Conservation (phyloP, 768 basidiomycete genomes). For the Termitomyces heimii region DNA sequence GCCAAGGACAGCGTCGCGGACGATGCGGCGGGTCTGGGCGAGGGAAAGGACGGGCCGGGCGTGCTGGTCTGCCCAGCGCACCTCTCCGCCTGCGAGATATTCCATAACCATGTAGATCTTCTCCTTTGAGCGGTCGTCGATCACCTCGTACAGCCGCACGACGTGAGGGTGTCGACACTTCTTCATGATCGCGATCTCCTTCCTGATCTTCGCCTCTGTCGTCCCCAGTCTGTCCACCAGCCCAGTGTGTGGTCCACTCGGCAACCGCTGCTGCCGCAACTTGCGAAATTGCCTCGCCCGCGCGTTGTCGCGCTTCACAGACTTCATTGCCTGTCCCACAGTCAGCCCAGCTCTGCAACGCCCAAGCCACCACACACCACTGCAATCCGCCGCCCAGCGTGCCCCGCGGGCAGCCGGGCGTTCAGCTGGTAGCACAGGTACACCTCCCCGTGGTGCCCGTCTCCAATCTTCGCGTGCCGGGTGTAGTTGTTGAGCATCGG, state of each 20-base stretch:
- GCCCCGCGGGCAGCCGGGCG: conserved; percentile 34
- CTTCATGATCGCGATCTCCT: conserved; percentile 99
- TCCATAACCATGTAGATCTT: conserved; percentile 98
- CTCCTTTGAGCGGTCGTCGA: conserved; percentile 84
- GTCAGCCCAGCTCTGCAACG: neutral
- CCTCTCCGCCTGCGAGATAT: conserved; percentile 91
- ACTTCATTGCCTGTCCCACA: conserved; percentile 68
- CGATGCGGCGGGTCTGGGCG: conserved; percentile 78
- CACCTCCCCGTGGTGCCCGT: conserved; percentile 89
- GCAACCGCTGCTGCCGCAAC: conserved; percentile 28
- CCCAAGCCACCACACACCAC: conserved; percentile 25
- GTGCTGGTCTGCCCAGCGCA: conserved; percentile 74
- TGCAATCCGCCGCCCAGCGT: conserved; percentile 37
- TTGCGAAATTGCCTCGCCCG: conserved; percentile 44
- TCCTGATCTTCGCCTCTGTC: conserved; percentile 78
- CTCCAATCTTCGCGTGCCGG: conserved; percentile 70
- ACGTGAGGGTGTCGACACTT: conserved; percentile 88
- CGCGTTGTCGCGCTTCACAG: conserved; percentile 65
- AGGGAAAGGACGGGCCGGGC: conserved; percentile 74
- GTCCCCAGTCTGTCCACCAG: conserved; percentile 66
- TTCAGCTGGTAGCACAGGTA: conserved; percentile 52
- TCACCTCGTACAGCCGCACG: conserved; percentile 87
- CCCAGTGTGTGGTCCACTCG: conserved; percentile 44
- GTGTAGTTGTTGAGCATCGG: conserved; percentile 83
- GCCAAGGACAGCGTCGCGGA: conserved; percentile 90